A percentile compares a stretch with the other conserved stretches of the same genome.
These are phyloP conservation scores for Candida montana DNA, from an alignment of 805 yeast genomes.

Conservation along the genomic window DNA sequence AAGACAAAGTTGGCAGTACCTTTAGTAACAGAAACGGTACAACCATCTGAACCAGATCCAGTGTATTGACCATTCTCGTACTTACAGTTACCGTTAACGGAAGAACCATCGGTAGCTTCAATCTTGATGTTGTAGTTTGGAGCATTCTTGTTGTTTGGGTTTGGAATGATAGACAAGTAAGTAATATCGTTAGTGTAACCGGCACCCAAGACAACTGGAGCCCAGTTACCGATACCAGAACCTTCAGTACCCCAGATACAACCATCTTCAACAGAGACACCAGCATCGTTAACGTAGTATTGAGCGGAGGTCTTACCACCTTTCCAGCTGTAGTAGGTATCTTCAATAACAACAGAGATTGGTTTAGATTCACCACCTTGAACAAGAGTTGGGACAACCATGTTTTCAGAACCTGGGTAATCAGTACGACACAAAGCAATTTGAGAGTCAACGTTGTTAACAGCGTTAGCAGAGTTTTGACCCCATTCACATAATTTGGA, in stretches of 20 bases:
- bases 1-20: slow-evolving; percentile 85
- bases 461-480: slow-evolving; percentile 59
- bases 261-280: slow-evolving; percentile 84
- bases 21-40: slow-evolving; percentile 84
- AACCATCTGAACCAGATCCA: slow-evolving; percentile 74
- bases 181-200: slow-evolving; percentile 65
- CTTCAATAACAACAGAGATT: slow-evolving; percentile 76
- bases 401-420: slow-evolving; percentile 98
- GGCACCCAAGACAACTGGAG: slow-evolving; percentile 92
- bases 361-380: slow-evolving; percentile 59
- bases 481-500: slow-evolving; percentile 88
- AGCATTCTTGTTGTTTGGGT: slow-evolving; percentile 76
- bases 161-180: slow-evolving; percentile 88
- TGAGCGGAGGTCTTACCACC: slow-evolving; percentile 87
- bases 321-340: slow-evolving; percentile 72
- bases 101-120: slow-evolving; percentile 58
- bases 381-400: slow-evolving; percentile 90
- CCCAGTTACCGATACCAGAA: slow-evolving; percentile 93
- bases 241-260: slow-evolving; percentile 88
- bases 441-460: slow-evolving; percentile 51
- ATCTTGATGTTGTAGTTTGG: slow-evolving; percentile 75
- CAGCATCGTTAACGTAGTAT: slow-evolving; percentile 96
- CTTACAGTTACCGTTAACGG: slow-evolving; percentile 66
- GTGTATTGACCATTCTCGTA: slow-evolving; percentile 76
- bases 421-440: slow-evolving; percentile 97